These are phyloP conservation scores for Hemileia vastatrix DNA, from an alignment of 1,284 basidiomycete genomes.

Conservation along the genomic window DNA sequence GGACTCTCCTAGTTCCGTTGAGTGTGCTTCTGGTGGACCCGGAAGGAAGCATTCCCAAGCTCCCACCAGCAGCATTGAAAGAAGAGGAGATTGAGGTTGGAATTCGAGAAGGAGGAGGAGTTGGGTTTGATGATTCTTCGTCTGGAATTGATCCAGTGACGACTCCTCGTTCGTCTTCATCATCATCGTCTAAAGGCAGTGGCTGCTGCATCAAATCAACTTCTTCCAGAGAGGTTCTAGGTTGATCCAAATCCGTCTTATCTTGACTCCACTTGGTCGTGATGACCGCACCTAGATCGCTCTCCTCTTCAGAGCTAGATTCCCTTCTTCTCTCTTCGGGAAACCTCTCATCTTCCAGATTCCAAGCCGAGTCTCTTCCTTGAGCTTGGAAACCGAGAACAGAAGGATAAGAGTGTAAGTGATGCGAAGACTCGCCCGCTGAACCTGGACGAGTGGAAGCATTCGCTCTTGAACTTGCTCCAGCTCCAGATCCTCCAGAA, in stretches of 20 bases:
- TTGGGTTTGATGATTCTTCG: neutral
- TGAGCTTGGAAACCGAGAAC: slow-evolving; percentile 26
- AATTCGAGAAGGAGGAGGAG: neutral
- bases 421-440: slow-evolving; percentile 22
- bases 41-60: neutral
- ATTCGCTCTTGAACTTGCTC: neutral
- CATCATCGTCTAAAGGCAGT: neutral
- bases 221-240: neutral
- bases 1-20: neutral
- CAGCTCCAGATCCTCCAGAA: neutral
- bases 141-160: neutral
- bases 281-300: slow-evolving; percentile 28
- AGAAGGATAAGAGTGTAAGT: slow-evolving; percentile 19
- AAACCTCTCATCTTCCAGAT: slow-evolving; percentile 28
- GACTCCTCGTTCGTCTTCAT: neutral
- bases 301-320: slow-evolving; percentile 28
- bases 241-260: neutral
- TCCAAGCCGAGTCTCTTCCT: slow-evolving; percentile 28
- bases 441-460: slow-evolving; percentile 25
- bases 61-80: neutral
- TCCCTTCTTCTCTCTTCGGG: slow-evolving; percentile 1
- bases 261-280: slow-evolving; percentile 9
- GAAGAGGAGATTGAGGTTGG: neutral
- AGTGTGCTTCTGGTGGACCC: neutral
- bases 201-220: neutral